phyloP scores from a whole-genome alignment of 257 asterid species.

The Petunia axillaris region DNA sequence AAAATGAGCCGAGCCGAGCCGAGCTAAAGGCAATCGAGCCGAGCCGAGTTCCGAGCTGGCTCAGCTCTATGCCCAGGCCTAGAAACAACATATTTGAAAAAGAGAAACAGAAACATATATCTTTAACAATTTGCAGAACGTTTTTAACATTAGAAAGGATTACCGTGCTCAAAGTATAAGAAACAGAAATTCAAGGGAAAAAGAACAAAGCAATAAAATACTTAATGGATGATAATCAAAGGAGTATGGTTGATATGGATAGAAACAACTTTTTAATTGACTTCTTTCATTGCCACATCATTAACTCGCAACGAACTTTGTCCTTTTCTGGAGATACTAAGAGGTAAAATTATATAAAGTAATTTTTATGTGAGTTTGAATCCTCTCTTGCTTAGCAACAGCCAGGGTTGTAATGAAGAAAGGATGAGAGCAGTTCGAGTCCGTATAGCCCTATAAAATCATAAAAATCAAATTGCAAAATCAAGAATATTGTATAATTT shows the following conservation, averaged over 20 bases:
- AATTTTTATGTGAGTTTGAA: not conserved
- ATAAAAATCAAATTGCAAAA: too few species aligned
- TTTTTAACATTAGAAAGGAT: not conserved
- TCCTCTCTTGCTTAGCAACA: not conserved
- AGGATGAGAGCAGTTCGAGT: not conserved
- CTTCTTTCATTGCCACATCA: not conserved
- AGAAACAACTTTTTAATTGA: not conserved
- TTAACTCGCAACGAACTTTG: not conserved
- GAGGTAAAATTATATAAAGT: not conserved
- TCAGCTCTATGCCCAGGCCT: too few species aligned
- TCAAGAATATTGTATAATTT: too few species aligned
- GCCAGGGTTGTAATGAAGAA: not conserved
- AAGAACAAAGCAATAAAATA: not conserved
- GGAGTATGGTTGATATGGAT: not conserved
- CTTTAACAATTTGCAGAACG: not conserved
- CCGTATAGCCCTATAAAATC: too few species aligned
- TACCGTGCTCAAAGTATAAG: conserved; percentile 1
- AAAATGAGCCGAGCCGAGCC: too few species aligned
- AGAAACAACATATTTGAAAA: not conserved
- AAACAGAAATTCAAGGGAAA: not conserved
- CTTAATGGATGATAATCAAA: not conserved
- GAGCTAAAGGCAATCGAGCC: too few species aligned
- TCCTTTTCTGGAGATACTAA: not conserved
- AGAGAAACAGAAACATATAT: not conserved
- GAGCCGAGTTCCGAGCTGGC: too few species aligned